phyloP scores from a whole-genome alignment of 2,329 filamentous ascomycete species.

The Penicillium sumatraense region DNA sequence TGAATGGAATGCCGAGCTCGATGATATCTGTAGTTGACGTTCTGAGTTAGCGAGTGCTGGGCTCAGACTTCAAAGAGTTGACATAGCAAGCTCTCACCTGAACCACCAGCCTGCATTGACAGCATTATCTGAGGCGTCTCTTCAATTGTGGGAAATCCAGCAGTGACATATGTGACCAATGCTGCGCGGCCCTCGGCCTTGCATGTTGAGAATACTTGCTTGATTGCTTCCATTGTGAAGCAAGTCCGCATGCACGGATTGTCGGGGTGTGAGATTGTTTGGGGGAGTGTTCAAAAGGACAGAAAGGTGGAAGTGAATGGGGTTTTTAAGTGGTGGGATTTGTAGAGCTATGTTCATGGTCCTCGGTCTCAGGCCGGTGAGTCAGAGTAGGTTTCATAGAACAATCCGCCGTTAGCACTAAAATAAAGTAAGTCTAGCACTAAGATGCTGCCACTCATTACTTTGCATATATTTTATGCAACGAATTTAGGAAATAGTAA shows the following conservation, averaged over 20 bases:
- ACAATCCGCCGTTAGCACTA: background rate
- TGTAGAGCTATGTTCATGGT: background rate
- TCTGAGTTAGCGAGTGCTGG: background rate
- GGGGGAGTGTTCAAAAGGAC: background rate
- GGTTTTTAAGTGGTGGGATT: background rate
- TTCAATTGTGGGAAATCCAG: conserved; percentile 79
- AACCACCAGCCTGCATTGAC: conserved; percentile 86
- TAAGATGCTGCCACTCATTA: background rate
- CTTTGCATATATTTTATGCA: too few relatives aligned
- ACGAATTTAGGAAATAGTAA: too few relatives aligned
- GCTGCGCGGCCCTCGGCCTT: conserved; percentile 66
- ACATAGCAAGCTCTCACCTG: conserved; percentile 61
- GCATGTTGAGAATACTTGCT: conserved; percentile 57
- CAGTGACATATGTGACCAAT: conserved; percentile 92
- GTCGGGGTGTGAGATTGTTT: background rate
- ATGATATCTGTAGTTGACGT: conserved; percentile 70
- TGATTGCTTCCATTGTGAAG: conserved; percentile 36
- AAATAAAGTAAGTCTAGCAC: background rate
- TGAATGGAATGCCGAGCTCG: conserved; percentile 93
- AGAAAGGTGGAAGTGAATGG: background rate
- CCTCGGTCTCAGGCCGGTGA: background rate
- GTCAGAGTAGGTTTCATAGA: background rate
- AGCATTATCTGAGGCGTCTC: conserved; percentile 81
- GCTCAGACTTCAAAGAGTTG: background rate
- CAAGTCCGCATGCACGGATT: background rate